phyloP scores from a whole-genome alignment of 2,329 filamentous ascomycete species.

The Botrytis elliptica region DNA sequence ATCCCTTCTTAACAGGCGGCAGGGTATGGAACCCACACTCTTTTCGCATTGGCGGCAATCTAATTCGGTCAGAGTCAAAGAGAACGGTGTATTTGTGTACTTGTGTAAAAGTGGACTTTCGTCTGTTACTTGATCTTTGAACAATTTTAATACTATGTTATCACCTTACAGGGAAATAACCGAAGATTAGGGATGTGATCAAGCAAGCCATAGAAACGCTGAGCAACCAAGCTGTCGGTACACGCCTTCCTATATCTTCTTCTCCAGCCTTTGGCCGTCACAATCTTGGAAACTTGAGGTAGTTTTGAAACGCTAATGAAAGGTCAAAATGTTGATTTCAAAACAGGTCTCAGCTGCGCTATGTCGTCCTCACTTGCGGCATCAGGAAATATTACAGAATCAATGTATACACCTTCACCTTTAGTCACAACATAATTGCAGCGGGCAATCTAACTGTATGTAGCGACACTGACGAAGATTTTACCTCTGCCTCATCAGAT shows the following conservation, averaged over 20 bases:
- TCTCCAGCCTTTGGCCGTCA: conserved; percentile 5
- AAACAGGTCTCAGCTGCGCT: conserved; percentile 13
- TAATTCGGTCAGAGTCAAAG: conserved; percentile 7
- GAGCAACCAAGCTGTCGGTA: conserved; percentile 18
- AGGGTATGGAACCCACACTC: conserved; percentile 3
- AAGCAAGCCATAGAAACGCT: conserved; percentile 14
- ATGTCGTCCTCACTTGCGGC: conserved; percentile 11
- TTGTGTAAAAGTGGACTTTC: conserved; percentile 13
- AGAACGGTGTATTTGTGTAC: neutral
- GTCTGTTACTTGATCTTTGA: neutral
- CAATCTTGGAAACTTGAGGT: conserved; percentile 14
- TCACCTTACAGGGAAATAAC: conserved; percentile 13
- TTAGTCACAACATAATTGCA: neutral
- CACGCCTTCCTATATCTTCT: neutral
- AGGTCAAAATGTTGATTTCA: conserved; percentile 18
- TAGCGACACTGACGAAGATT: conserved; percentile 15
- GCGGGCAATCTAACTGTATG: neutral
- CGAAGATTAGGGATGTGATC: conserved; percentile 10
- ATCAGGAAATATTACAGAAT: conserved; percentile 3
- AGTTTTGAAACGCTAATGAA: neutral
- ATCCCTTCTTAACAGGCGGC: neutral
- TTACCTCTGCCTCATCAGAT: conserved; percentile 5
- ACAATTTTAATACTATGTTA: neutral
- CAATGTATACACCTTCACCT: conserved; percentile 12
- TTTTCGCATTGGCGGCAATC: conserved; percentile 4